Percentiles rank a stretch among this genome's conserved stretches.
These are phyloP conservation scores for Malus sylvestris DNA, from an alignment of 306 rosid species.

Conservation along the genomic window DNA sequence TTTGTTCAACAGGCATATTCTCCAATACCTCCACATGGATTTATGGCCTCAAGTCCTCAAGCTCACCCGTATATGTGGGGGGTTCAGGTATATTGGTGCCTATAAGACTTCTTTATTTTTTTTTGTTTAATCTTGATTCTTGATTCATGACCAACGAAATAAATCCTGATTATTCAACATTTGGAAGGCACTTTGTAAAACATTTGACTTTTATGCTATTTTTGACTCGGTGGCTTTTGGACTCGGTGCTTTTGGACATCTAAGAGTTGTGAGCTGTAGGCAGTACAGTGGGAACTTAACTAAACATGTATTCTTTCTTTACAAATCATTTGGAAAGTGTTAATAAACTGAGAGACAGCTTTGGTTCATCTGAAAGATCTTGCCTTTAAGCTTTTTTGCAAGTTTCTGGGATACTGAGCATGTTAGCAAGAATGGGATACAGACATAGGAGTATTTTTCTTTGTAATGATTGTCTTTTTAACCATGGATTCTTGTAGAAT, in stretches of 20 bases:
- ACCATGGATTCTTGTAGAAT: neutral
- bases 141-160: neutral
- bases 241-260: neutral
- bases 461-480: neutral
- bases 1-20: constrained; percentile 65
- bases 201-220: neutral
- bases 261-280: neutral
- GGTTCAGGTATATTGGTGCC: constrained; percentile 56
- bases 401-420: neutral
- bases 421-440: neutral
- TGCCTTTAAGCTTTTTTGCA: neutral
- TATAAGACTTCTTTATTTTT: neutral
- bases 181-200: neutral
- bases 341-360: neutral
- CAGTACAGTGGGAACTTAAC: neutral
- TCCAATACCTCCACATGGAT: constrained; percentile 92
- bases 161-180: neutral
- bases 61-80: constrained; percentile 99
- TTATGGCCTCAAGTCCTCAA: constrained; percentile 87
- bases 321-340: neutral
- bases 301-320: neutral
- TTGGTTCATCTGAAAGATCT: neutral
- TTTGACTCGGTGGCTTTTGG: neutral
- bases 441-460: neutral
- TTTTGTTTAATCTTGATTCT: neutral